Conservation (phyloP, 2,329 filamentous ascomycete genomes). For the Trichophyton equinum region DNA sequence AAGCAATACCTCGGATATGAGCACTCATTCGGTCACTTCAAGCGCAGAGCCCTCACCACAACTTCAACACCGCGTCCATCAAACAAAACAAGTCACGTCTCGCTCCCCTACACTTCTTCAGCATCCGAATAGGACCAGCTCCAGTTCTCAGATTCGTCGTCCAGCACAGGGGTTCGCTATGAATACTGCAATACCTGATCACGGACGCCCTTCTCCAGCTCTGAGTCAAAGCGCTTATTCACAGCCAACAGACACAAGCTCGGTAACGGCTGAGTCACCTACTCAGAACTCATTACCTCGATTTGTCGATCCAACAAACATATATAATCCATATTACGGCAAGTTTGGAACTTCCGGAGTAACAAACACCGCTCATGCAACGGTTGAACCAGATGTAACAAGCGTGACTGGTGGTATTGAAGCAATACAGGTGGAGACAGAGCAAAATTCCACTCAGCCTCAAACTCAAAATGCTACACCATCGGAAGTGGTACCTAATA, state of each 20-base stretch:
- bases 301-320: conserved; percentile 42
- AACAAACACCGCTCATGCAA: not conserved
- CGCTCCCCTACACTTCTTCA: conserved; percentile 5
- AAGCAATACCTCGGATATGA: not conserved
- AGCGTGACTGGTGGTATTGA: not conserved
- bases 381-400: not conserved
- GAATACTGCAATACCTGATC: not conserved
- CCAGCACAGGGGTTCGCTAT: not conserved
- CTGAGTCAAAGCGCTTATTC: not conserved
- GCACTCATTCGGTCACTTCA: not conserved
- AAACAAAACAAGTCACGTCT: not conserved
- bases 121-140: not conserved
- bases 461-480: not conserved
- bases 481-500: not conserved
- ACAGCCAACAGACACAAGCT: not conserved
- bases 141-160: not conserved
- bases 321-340: conserved; percentile 43
- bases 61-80: not conserved
- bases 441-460: not conserved
- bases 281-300: conserved; percentile 18
- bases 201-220: not conserved
- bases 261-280: not conserved
- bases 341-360: conserved; percentile 26
- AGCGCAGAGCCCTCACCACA: not conserved
- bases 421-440: not conserved